These are phyloP conservation scores for Leptomonas seymouri DNA, from an alignment of 208 protist species.

Conservation along the genomic window DNA sequence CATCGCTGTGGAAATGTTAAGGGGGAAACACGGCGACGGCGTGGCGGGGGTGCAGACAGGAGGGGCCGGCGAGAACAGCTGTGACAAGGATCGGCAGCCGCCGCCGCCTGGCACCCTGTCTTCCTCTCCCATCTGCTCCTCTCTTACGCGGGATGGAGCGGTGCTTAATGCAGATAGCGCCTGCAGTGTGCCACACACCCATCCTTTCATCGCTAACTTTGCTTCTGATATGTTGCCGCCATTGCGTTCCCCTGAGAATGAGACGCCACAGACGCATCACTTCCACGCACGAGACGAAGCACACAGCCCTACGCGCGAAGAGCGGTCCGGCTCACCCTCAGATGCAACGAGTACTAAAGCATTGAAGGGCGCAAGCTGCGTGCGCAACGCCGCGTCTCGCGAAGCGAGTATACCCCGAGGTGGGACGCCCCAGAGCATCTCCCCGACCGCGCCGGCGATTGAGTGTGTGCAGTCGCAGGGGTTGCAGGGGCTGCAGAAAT, in stretches of 20 bases:
- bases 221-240: neutral
- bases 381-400: neutral
- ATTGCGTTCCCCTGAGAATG: neutral
- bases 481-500: neutral
- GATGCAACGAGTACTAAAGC: neutral
- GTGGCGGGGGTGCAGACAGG: too few relatives aligned
- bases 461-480: neutral
- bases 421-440: neutral
- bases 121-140: neutral
- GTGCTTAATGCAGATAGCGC: neutral
- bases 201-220: conserved; percentile 14
- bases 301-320: too few relatives aligned
- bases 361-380: neutral
- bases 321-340: too few relatives aligned
- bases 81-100: too few relatives aligned
- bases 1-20: neutral
- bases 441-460: conserved; percentile 4
- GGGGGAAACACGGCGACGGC: neutral
- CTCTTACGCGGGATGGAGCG: neutral
- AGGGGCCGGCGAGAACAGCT: too few relatives aligned
- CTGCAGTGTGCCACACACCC: neutral
- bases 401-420: neutral
- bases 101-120: too few relatives aligned
- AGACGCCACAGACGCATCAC: neutral
- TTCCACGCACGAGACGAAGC: neutral